Percentiles rank a stretch among this genome's conserved stretches.
Evolutionary conservation across 1,284 basidiomycete genomes (phyloP).

Genomic region (Pseudozyma thailandica): DNA sequence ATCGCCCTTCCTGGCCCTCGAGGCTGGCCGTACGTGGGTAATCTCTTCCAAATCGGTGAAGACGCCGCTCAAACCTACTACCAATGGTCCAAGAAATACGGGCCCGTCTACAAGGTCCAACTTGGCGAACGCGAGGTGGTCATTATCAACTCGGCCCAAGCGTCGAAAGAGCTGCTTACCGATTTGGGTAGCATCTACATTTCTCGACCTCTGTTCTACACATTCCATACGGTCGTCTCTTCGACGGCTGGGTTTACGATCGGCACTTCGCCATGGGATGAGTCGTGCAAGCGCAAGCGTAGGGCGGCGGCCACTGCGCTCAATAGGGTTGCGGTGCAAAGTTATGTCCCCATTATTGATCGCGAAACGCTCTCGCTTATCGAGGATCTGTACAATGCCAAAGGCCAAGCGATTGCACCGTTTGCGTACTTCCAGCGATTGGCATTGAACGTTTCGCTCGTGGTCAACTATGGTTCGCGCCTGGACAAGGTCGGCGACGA

Average conservation of each 20-base stretch:
- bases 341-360: slow-evolving; percentile 49
- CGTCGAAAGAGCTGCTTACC: slow-evolving; percentile 44
- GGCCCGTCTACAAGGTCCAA: slow-evolving; percentile 42
- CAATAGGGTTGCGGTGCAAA: slow-evolving; percentile 40
- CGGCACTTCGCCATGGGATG: slow-evolving; percentile 50
- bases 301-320: slow-evolving; percentile 45
- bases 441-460: slow-evolving; percentile 44
- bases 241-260: slow-evolving; percentile 48
- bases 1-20: slow-evolving; percentile 35
- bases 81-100: slow-evolving; percentile 38
- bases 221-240: slow-evolving; percentile 48
- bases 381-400: slow-evolving; percentile 35
- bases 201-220: slow-evolving; percentile 44
- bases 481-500: slow-evolving; percentile 39
- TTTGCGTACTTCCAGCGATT: slow-evolving; percentile 43
- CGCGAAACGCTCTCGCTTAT: slow-evolving; percentile 42
- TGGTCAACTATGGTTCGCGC: slow-evolving; percentile 40
- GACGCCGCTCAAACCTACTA: slow-evolving; percentile 43
- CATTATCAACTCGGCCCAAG: slow-evolving; percentile 42
- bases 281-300: slow-evolving; percentile 48
- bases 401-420: slow-evolving; percentile 21
- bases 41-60: slow-evolving; percentile 43
- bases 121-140: slow-evolving; percentile 44
- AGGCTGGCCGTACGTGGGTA: slow-evolving; percentile 41
- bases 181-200: slow-evolving; percentile 49